Conservation (phyloP, 345 rosid species). For the Isatis tinctoria region DNA sequence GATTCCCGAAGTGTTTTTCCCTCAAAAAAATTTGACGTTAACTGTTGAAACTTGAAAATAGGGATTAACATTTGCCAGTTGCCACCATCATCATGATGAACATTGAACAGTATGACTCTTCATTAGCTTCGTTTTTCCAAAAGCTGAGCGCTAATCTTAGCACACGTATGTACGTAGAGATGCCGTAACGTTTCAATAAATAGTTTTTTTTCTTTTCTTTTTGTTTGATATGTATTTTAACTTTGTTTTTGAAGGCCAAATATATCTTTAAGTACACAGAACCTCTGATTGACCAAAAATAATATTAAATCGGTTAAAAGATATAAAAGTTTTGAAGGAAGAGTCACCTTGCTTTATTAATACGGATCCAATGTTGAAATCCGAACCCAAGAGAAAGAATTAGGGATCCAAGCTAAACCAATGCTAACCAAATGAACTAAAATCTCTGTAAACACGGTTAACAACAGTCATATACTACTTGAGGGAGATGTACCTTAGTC, state of each 20-base stretch:
- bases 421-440: not conserved
- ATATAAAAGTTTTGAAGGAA: not conserved
- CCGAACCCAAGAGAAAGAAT: constrained; percentile 22
- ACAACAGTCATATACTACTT: not conserved
- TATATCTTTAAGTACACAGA: not conserved
- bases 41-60: constrained; percentile 5
- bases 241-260: not conserved
- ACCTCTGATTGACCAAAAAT: not conserved
- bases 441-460: not conserved
- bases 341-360: constrained; percentile 9
- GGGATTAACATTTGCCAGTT: not conserved
- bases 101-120: constrained; percentile 3
- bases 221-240: not conserved
- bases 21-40: not conserved
- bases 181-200: not conserved
- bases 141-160: not conserved
- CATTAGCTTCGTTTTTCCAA: not conserved
- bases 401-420: constrained; percentile 4
- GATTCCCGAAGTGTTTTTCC: constrained; percentile 18
- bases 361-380: constrained; percentile 28
- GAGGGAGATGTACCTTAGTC: not conserved
- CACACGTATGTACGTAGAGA: not conserved
- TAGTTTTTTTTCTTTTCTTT: not conserved
- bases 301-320: not conserved
- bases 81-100: constrained; percentile 24